Evolutionary conservation across 306 rosid genomes (phyloP).

Genomic region (Cicer judaicum): DNA sequence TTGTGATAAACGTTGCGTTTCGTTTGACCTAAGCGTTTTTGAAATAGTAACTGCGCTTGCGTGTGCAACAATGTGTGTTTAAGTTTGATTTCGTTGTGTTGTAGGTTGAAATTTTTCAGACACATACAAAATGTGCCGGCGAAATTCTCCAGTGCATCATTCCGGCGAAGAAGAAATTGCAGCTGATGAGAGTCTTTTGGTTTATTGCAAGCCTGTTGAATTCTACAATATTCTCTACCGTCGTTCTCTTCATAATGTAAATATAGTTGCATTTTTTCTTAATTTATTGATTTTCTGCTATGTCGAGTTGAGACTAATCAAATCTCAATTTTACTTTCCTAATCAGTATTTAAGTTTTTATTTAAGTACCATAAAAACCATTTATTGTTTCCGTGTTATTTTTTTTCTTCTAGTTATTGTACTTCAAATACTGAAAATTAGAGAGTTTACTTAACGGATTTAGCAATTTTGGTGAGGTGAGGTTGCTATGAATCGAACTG

Average conservation of each 20-base stretch:
- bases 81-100: background rate
- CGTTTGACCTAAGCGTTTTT: slow-evolving; percentile 38
- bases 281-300: slow-evolving; percentile 13
- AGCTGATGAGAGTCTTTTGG: slow-evolving; percentile 85
- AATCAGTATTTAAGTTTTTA: background rate
- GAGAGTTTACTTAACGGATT: slow-evolving; percentile 9
- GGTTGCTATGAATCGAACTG: slow-evolving; percentile 14
- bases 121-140: slow-evolving; percentile 76
- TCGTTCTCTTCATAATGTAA: slow-evolving; percentile 81
- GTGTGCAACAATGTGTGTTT: background rate
- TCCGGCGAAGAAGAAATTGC: slow-evolving; percentile 70
- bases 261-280: slow-evolving; percentile 13
- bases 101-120: slow-evolving; percentile 27
- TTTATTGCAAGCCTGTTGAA: slow-evolving; percentile 97
- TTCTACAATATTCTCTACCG: slow-evolving; percentile 87
- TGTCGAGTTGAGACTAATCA: slow-evolving; percentile 2
- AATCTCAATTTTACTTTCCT: background rate
- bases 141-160: slow-evolving; percentile 61
- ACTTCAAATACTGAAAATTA: background rate
- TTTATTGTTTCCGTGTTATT: background rate
- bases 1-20: background rate
- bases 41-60: background rate
- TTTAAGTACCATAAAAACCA: background rate
- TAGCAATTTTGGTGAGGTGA: slow-evolving; percentile 1
- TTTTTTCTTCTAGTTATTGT: background rate